A percentile compares a stretch with the other conserved stretches of the same genome.
phyloP scores from a whole-genome alignment of 78 protist species.

The Dictyostelium intermedium region DNA sequence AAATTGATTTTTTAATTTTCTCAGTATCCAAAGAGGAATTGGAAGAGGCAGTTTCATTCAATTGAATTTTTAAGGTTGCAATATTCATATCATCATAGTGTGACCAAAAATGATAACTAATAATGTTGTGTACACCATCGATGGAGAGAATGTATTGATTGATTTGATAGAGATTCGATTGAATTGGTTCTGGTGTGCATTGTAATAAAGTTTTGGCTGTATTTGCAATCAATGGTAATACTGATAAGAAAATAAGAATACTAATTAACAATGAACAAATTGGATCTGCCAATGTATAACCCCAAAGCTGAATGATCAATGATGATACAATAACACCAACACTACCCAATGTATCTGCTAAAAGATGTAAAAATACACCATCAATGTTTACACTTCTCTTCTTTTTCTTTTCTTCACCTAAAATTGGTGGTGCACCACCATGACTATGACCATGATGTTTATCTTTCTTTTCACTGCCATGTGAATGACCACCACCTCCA shows the following conservation, averaged over 20 bases:
- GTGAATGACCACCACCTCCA: constrained; percentile 78
- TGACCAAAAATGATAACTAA: constrained; percentile 52
- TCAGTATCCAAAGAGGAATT: neutral
- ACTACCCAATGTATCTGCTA: constrained; percentile 97
- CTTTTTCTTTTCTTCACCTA: constrained; percentile 25
- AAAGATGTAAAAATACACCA: constrained; percentile 94
- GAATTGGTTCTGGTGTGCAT: constrained; percentile 85
- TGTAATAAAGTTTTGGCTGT: constrained; percentile 80
- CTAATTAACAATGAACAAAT: constrained; percentile 92
- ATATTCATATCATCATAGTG: constrained; percentile 50
- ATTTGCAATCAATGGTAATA: constrained; percentile 87
- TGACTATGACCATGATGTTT: neutral
- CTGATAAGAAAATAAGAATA: constrained; percentile 86
- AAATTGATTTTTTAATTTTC: constrained; percentile 8
- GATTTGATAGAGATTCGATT: neutral
- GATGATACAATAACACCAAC: constrained; percentile 97
- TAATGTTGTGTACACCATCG: constrained; percentile 3
- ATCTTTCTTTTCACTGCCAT: constrained; percentile 25
- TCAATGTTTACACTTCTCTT: constrained; percentile 76
- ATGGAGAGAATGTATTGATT: neutral
- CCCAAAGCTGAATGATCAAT: constrained; percentile 85
- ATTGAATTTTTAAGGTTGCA: constrained; percentile 7
- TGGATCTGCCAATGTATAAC: constrained; percentile 94
- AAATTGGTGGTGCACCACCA: constrained; percentile 1
- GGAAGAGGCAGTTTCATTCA: neutral